Conservation (phyloP, 2,329 filamentous ascomycete genomes). For the Helminthosporium solani region DNA sequence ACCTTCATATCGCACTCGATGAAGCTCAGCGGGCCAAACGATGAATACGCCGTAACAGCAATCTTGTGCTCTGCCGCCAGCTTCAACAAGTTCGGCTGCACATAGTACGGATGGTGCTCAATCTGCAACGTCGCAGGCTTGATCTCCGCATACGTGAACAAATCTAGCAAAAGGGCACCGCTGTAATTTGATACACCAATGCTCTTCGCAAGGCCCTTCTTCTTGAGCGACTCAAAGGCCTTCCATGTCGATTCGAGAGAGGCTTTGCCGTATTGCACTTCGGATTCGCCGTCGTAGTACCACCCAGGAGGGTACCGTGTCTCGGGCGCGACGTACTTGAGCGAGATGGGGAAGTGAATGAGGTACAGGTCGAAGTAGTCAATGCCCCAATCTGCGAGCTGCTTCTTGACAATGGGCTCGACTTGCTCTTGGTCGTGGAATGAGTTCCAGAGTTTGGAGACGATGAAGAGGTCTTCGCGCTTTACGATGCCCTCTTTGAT, state of each 20-base stretch:
- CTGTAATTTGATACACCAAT: conserved; percentile 43
- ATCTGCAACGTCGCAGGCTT: conserved; percentile 41
- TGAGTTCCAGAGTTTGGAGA: conserved; percentile 90
- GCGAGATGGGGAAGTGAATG: conserved; percentile 84
- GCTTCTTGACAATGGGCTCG: conserved; percentile 69
- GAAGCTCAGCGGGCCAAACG: conserved; percentile 50
- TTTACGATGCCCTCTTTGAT: conserved; percentile 43
- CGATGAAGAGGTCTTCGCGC: conserved; percentile 80
- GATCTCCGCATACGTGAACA: conserved; percentile 54
- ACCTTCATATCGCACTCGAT: conserved; percentile 39
- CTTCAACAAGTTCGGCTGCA: conserved; percentile 36
- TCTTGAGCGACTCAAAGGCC: conserved; percentile 45
- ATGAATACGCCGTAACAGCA: conserved; percentile 40
- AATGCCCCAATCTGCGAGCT: conserved; percentile 39
- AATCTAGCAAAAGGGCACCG: conserved; percentile 50
- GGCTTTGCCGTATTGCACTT: conserved; percentile 41
- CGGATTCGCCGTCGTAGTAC: conserved; percentile 35
- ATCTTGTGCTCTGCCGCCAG: conserved; percentile 37
- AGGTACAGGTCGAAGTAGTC: conserved; percentile 54
- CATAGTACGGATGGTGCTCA: conserved; percentile 43
- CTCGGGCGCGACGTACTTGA: conserved; percentile 56
- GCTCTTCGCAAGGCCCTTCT: conserved; percentile 38
- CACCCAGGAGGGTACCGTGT: conserved; percentile 40
- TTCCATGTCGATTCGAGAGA: conserved; percentile 41
- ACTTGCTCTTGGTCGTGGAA: conserved; percentile 83